Evolutionary conservation across 192 early-diverging fungal species (phyloP).

Genomic region (Spinellus fusiger): DNA sequence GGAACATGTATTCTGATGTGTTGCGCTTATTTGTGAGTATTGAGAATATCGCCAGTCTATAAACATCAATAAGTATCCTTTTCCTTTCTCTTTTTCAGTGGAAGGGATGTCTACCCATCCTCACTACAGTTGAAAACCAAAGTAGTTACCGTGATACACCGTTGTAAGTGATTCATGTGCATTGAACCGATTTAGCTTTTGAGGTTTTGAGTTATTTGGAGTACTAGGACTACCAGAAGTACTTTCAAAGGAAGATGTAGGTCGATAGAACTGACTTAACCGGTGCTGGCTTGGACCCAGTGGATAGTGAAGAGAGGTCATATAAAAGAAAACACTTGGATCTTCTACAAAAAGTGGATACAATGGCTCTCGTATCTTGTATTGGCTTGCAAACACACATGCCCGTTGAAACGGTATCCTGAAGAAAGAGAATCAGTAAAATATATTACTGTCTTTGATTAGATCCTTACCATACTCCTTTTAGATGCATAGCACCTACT

Average conservation of each 20-base stretch:
- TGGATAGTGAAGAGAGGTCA: neutral
- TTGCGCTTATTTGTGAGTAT: too few species aligned
- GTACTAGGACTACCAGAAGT: neutral
- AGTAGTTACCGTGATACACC: too few species aligned
- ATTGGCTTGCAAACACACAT: conserved; percentile 54
- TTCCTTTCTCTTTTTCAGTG: too few species aligned
- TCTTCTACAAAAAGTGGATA: conserved; percentile 73
- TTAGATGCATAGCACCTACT: conserved; percentile 59
- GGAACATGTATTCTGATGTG: too few species aligned
- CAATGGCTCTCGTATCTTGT: conserved; percentile 61
- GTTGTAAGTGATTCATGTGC: too few species aligned
- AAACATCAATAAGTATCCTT: too few species aligned
- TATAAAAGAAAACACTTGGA: conserved; percentile 31
- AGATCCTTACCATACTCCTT: conserved; percentile 51
- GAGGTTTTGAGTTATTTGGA: too few species aligned
- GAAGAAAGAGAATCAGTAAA: neutral
- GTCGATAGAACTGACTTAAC: neutral
- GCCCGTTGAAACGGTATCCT: conserved; percentile 58
- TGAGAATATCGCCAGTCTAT: too few species aligned
- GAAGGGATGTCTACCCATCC: too few species aligned
- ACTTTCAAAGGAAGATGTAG: neutral
- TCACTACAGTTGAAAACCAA: too few species aligned
- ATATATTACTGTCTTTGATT: neutral
- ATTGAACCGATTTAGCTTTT: too few species aligned
- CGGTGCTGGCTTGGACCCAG: neutral